Evolutionary conservation across 768 basidiomycete genomes (phyloP), one percentile per base, ranked within the genome.

Genomic region (Auricularia sp.): DNA sequence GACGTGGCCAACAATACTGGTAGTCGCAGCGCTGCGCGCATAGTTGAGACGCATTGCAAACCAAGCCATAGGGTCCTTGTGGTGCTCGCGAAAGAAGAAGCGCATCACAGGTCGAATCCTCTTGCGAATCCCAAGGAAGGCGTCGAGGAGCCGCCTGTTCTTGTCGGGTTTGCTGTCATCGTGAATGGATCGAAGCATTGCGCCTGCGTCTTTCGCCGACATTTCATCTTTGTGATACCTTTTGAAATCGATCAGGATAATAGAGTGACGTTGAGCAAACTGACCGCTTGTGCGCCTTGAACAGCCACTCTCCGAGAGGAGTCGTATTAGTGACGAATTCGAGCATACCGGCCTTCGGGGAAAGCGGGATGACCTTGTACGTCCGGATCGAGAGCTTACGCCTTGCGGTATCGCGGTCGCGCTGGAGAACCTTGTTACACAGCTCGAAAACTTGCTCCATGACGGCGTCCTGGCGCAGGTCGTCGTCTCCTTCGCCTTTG

Each of bases 381-480:
- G 85, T 88, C 21, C 94, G 82, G 64, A 97, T 85, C 51, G 79
- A 77, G 29, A 99, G 79, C 47, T 84, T 77, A 10, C 97, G 86
- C 63, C 83, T 81, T 62, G 82, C 80, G 0, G 94, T 94, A 69
- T 90, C 86, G 37, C 86, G 80, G 73, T 99, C 94, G 18, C 79
- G 79, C 2, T 71, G 71, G 16, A 99, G 81, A 1, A 98, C 82
- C 8, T 82, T 75, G 68, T 98, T 98, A 64, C 94, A 89, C 21
- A 98, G 80, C 21, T 85, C 85, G 71, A 99, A 99, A 2, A 97
- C 93, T 75, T 99, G 97, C 71, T 98, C 93, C 95, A 99, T 98
- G 63, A 98, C 94, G 0, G 95, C 95, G 72, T 99, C 97, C 75
- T 99, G 97, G 47, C 97, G 87, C 58, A 97, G 73, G 70, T 99